phyloP scores from a whole-genome alignment of 2,329 filamentous ascomycete genomes.

The Nothophaeocryptopus gaeumannii region DNA sequence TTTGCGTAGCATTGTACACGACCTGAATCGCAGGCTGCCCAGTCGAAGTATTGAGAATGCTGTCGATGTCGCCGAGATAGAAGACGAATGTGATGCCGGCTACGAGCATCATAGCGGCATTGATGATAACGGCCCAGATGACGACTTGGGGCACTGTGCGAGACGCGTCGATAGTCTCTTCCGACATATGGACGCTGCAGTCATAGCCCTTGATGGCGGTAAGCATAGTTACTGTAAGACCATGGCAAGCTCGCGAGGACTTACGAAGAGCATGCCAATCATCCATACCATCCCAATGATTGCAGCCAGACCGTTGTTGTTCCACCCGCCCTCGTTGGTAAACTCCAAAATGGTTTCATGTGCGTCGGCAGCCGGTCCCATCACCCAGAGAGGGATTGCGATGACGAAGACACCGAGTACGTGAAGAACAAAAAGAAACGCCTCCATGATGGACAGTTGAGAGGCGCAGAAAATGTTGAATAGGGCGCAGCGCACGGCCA shows the following conservation, averaged over 20 bases:
- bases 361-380: conserved; percentile 42
- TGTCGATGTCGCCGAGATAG: conserved; percentile 34
- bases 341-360: conserved; percentile 49
- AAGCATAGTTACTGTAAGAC: background rate
- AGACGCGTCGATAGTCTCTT: conserved; percentile 29
- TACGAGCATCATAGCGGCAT: conserved; percentile 23
- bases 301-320: conserved; percentile 41
- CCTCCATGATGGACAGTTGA: conserved; percentile 48
- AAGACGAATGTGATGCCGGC: conserved; percentile 35
- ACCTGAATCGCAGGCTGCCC: conserved; percentile 34
- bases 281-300: conserved; percentile 42
- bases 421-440: conserved; percentile 49
- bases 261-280: conserved; percentile 1
- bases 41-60: conserved; percentile 24
- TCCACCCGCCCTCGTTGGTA: conserved; percentile 47
- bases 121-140: conserved; percentile 20
- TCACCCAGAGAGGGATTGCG: conserved; percentile 46
- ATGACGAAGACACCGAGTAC: conserved; percentile 54
- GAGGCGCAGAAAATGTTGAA: conserved; percentile 47
- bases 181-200: conserved; percentile 28
- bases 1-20: conserved; percentile 34
- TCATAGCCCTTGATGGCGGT: conserved; percentile 25
- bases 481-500: conserved; percentile 36
- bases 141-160: conserved; percentile 25
- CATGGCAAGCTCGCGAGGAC: no score